Base-by-base conservation (phyloP, 306 rosid species). In the Ammopiptanthus mongolicus region DNA sequence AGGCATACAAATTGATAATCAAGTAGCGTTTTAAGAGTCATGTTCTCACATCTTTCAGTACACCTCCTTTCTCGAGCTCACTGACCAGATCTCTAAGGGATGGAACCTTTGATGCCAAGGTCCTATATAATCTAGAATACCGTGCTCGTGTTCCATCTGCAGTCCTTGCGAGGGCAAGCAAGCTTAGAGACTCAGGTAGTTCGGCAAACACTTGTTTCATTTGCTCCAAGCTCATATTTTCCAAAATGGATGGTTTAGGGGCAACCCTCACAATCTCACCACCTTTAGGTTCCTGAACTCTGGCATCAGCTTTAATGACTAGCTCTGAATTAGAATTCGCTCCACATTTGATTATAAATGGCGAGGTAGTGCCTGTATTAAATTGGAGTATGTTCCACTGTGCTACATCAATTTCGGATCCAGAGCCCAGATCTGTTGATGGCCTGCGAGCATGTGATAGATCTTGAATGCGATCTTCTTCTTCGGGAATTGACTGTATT, bases 341-440 rank as follows among this genome's bases (percentile, higher is more conserved):
- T 17, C 98, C 98, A 65, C 97, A 90, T 83, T 95, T 90, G 79
- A 95, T 90, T 80, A 95, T 91, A 80, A 95, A 95, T 46, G 98
- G 98, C 23, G 86, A 80, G 10, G 90, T 68, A 5, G 96, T 78
- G 74, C 97, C 98, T 0, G 98, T 95, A 59, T 95, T 95, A 74
- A 95, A 95, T 85, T 95, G 98, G 41, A 95, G 90, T 31, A 95
- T 96, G 14, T 91, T 95, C 98, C 98, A 95, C 82, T 95, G 97
- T 29, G 90, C 83, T 71, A 95, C 98, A 15, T 90, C 90, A 2
- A 82, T 86, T 84, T 91, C 97, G 57, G 87, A 71, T 77, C 88
- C 87, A 36, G 83, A 68, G 51, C 88, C 91, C 46, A 83, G 69
- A 79, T 88, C 97, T 59, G 81, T 56, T 12, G 93, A 91, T 81